Conservation (phyloP, 1,284 basidiomycete genomes). For the Rhodotorula sp. region DNA sequence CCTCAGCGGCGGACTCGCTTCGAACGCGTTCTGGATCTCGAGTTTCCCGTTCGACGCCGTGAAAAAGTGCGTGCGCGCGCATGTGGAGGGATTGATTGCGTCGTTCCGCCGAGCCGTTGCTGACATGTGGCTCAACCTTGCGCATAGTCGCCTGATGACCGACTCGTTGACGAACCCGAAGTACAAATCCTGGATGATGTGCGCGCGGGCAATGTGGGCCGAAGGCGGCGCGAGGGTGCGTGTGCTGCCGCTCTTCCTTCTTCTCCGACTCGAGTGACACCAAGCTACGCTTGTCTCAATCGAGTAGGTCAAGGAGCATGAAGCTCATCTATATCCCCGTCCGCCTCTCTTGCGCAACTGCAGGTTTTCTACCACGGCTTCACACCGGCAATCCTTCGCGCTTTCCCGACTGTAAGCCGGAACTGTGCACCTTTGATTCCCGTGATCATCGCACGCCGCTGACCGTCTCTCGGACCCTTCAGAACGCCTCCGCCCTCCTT, state of each 20-base stretch:
- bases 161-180: conserved; percentile 58
- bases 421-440: too few species aligned
- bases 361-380: conserved; percentile 59
- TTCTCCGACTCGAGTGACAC: neutral
- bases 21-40: conserved; percentile 8
- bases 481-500: conserved; percentile 67
- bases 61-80: conserved; percentile 61
- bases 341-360: too few species aligned
- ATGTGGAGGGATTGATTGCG: conserved; percentile 4
- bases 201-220: conserved; percentile 57
- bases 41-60: conserved; percentile 61
- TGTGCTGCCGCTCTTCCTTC: neutral
- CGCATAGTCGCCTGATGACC: conserved; percentile 49
- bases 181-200: conserved; percentile 56
- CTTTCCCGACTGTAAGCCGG: conserved; percentile 59
- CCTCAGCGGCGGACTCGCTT: conserved; percentile 63
- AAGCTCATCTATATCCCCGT: too few species aligned
- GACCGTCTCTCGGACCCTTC: neutral
- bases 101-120: conserved; percentile 55
- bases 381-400: conserved; percentile 62
- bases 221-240: conserved; percentile 54
- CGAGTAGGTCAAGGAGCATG: too few species aligned
- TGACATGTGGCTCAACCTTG: neutral
- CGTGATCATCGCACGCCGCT: neutral
- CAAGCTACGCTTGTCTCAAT: neutral